Evolutionary conservation across 108 stramenopile genomes (phyloP).

Genomic region (Cyclotella cryptica): DNA sequence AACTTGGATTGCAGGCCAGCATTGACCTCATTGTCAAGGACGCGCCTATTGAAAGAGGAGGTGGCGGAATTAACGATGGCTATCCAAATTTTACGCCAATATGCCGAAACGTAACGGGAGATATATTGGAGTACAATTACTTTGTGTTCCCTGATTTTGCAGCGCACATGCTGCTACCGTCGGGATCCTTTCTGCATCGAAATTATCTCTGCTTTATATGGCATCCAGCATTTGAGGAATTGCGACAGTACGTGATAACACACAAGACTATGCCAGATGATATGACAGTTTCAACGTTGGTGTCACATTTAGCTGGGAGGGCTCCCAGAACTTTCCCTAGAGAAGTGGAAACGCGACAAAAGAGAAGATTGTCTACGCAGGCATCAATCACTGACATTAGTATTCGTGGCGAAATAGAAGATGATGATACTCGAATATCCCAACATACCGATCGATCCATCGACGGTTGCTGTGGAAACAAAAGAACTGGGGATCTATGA

Average conservation of each 20-base stretch:
- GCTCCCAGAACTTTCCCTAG: conserved; percentile 77
- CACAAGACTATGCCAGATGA: conserved; percentile 91
- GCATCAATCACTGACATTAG: background rate
- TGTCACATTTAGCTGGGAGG: conserved; percentile 79
- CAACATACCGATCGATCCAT: conserved; percentile 44
- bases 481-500: conserved; percentile 72
- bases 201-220: conserved; percentile 88
- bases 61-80: conserved; percentile 29
- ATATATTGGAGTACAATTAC: conserved; percentile 81
- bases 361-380: conserved; percentile 22
- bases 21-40: conserved; percentile 42
- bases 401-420: background rate
- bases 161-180: conserved; percentile 55
- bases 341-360: conserved; percentile 28
- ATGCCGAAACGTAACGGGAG: conserved; percentile 66
- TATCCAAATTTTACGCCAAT: conserved; percentile 72
- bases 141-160: conserved; percentile 78
- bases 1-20: conserved; percentile 49
- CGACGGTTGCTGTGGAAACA: conserved; percentile 67
- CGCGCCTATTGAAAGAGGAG: conserved; percentile 23
- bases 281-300: conserved; percentile 82
- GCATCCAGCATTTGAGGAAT: conserved; percentile 86
- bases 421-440: background rate
- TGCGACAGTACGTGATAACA: conserved; percentile 67
- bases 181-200: conserved; percentile 63